Evolutionary conservation across 1,139 yeast genomes (phyloP), one percentile per base, ranked within the genome.

Genomic region (Blastobotrys ciferrii): DNA sequence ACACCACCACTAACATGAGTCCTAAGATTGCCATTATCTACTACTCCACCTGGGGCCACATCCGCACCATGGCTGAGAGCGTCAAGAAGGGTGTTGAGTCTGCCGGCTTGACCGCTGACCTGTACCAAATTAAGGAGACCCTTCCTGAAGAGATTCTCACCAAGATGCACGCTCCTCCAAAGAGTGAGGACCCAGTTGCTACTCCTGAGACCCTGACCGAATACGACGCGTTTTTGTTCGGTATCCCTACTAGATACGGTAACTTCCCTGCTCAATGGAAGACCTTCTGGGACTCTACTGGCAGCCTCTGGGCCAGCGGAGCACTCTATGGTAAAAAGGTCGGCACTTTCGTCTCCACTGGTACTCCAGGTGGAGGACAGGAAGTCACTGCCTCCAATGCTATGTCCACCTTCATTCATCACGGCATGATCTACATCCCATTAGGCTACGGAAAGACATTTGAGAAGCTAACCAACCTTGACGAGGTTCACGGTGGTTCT

Each of bases 241-340:
- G 95, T 66, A 69, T 86, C 56, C 92, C 95, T 65, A 86, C 95
- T 53, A 80, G 95, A 73, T 87, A 67, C 67, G 95, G 95, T 70
- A 82, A 77, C 72, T 74, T 78, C 72, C 88, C 95, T 56, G 85
- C 89, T 41, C 95, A 87, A 73, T 79, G 82, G 77, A 82, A 82
- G 69, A 73, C 89, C 11, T 87, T 84, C 76, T 82, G 89, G 84
- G 95, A 86, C 63, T 69, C 80, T 47, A 84, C 94, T 49, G 94
- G 94, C 64, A 87, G 86, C 48, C 72, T 86, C 56, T 87, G 95
- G 95, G 88, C 86, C 48, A 55, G 68, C 47, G 94, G 95, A 67
- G 81, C 81, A 51, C 74, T 87, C 53, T 71, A 77, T 62, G 94
- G 91, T 63, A 87, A 87, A 71, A 77, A 78, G 58, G 89, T 85